Evolutionary conservation across 306 rosid genomes (phyloP), one percentile per base, ranked within the genome.

Genomic region (Gynostemma pentaphyllum): DNA sequence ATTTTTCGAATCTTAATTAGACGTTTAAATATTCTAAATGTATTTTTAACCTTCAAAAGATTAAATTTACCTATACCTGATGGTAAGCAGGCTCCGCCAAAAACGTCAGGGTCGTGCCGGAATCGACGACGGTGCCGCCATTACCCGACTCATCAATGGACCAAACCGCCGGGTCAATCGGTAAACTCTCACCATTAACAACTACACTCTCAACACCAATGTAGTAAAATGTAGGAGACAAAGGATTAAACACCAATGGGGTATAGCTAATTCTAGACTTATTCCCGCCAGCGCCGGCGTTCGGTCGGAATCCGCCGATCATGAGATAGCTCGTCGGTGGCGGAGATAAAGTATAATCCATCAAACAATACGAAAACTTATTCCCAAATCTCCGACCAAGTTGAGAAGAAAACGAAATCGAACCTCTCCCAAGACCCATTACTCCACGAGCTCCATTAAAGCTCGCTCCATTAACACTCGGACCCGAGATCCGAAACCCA

Each of bases 81-180:
- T 73, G 69, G 70, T 88, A 83, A 24, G 94, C 94, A 10, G 76
- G 70, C 42, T 83, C 84, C 0, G 75, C 70, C 0, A 88, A 36
- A 44, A 83, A 85, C 0, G 82, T 74, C 5, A 88, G 29, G 5
- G 96, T 88, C 0, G 96, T 88, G 5, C 96, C 96, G 5, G 96
- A 85, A 41, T 88, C 96, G 5, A 88, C 55, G 54, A 88, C 76
- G 9, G 94, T 85, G 9, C 96, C 96, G 63, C 96, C 94, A 71
- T 83, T 76, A 0, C 96, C 96, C 8, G 15, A 1, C 11, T 39
- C 34, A 64, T 85, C 83, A 10, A 85, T 14, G 5, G 70, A 9
- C 90, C 90, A 88, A 11, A 83, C 83, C 45, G 88, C 72, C 15
- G 79, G 69, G 66, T 48, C 63, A 0, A 88, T 72, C 1, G 77